Evolutionary conservation across 441 rosid genomes (phyloP), one percentile per base, ranked within the genome.

Genomic region (Erysimum cheiri): DNA sequence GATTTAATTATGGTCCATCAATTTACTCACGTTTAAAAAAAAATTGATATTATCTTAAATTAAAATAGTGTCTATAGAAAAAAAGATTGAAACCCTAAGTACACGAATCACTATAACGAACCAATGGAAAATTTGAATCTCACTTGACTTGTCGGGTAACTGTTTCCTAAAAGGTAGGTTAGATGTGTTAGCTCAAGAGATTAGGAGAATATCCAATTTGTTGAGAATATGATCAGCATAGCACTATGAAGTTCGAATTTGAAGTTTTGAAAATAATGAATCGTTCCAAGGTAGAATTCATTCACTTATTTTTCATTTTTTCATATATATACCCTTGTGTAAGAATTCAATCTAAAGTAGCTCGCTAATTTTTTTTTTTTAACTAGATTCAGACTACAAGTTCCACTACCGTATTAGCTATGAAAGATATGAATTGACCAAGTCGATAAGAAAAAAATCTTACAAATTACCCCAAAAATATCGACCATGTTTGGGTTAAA

Each of bases 121-220:
- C 28, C 14, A n/a, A 41, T 40, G 44, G 19, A 61, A 48, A 68
- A 44, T 56, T 57, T 15, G 26, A 15, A 55, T 53, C 8, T 32
- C 48, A 35, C 28, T 57, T 31, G n/a, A 28, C 17, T 43, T 37
- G 31, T 31, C 22, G 29, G 59, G 33, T 70, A 37, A 39, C 37
- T 49, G 26, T 70, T 40, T 39, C 33, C 8, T 39, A 12, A 28
- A 19, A 28, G 24, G 33, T 12, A 29, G 14, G 19, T 39, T 50
- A 37, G 41, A 69, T 58, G 39, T 35, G 40, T 69, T 58, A 58
- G 22, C 46, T 46, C 28, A 48, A 59, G 29, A 63, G 19, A 13
- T 1, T 29, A 57, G 8, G 10, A 11, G 11, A 36, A 26, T 26
- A 6, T 6, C 36, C 55, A 32, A 19, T 40, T 31, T 70, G 29